Evolutionary conservation across 2,329 filamentous ascomycete genomes (phyloP).

Genomic region (Claviceps sp.): DNA sequence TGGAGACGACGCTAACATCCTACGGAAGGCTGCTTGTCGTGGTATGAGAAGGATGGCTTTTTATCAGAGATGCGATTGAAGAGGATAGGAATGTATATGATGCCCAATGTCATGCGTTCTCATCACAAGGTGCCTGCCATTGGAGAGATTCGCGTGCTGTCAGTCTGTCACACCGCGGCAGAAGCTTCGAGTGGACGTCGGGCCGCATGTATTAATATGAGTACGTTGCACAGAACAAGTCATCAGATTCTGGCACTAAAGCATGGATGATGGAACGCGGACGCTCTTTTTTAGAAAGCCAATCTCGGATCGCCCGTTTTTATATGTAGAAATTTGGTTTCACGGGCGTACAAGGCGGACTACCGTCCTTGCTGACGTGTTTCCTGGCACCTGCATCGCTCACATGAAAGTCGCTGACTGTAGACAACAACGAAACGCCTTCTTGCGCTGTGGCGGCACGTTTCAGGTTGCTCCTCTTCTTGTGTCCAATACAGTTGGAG

Average conservation of each 20-base stretch:
- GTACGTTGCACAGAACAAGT: neutral
- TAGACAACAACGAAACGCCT: neutral
- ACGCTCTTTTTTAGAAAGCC: no score
- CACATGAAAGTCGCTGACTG: neutral
- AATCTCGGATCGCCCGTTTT: neutral
- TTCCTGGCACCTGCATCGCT: neutral
- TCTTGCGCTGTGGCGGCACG: neutral
- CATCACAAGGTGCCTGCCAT: neutral
- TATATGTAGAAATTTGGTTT: neutral
- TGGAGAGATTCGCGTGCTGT: neutral
- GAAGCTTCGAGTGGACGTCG: neutral
- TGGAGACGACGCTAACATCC: neutral
- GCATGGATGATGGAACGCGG: slow-evolving; percentile 7
- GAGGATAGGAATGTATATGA: neutral
- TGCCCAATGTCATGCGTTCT: neutral
- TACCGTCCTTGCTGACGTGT: neutral
- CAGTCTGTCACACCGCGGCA: neutral
- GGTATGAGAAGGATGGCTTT: neutral
- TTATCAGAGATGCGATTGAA: neutral
- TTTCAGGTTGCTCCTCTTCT: neutral
- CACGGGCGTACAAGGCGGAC: neutral
- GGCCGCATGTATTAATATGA: neutral
- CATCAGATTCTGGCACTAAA: slow-evolving; percentile 7
- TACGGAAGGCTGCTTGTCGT: neutral
- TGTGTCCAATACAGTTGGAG: neutral